These are phyloP conservation scores for Agrocybe pediades DNA, from an alignment of 768 basidiomycete genomes.

Conservation along the genomic window DNA sequence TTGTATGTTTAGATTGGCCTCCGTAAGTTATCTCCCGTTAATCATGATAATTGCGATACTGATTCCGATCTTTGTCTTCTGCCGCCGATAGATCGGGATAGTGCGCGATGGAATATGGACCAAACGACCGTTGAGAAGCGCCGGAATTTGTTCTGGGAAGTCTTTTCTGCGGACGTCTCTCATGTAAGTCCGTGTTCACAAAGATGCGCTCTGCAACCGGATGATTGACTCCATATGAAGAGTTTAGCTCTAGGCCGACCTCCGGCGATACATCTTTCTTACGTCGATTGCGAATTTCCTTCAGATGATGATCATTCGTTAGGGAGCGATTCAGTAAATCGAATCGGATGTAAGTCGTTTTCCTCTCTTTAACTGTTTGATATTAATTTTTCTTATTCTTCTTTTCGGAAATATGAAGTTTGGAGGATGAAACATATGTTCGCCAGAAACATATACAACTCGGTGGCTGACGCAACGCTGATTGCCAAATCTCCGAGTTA, in stretches of 20 bases:
- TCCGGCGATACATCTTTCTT: constrained; percentile 58
- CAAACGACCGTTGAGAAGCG: constrained; percentile 60
- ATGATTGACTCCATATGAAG: constrained; percentile 26
- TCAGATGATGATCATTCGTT: constrained; percentile 52
- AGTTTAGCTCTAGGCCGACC: constrained; percentile 61
- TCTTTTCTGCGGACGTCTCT: constrained; percentile 61
- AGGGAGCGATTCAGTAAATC: constrained; percentile 42
- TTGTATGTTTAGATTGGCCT: constrained; percentile 52
- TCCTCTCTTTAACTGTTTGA: not conserved
- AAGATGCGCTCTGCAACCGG: not conserved
- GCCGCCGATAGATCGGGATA: constrained; percentile 55
- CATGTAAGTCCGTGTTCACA: constrained; percentile 34
- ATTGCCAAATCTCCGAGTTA: constrained; percentile 49
- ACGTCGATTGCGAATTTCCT: constrained; percentile 64
- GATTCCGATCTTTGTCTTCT: not conserved
- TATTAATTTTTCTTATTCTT: not conserved
- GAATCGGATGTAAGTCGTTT: constrained; percentile 53
- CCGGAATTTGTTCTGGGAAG: constrained; percentile 71
- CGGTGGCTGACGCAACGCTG: constrained; percentile 49
- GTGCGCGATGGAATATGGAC: constrained; percentile 66
- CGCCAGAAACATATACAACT: constrained; percentile 48
- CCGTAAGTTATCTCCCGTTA: constrained; percentile 45
- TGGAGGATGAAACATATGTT: constrained; percentile 62
- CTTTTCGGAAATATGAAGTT: constrained; percentile 39
- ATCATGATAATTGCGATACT: constrained; percentile 9